Conservation (phyloP, 176 grass and related monocot genomes). For the Olyra latifolia region DNA sequence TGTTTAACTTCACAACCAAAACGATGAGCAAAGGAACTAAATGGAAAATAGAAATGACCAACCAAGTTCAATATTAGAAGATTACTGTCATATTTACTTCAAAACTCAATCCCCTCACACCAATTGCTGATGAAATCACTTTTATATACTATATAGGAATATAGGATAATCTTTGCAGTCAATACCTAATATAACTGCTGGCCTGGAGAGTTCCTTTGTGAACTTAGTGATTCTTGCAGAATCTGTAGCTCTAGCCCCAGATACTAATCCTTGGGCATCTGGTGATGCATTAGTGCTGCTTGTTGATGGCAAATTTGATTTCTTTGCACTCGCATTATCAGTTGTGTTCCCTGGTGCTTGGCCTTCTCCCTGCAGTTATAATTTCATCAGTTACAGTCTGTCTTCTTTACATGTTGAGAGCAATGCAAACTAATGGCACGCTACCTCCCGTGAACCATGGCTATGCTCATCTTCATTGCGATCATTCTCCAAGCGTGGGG, state of each 20-base stretch:
- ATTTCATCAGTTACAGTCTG: constrained; percentile 4
- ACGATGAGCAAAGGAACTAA: not conserved
- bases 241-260: constrained; percentile 93
- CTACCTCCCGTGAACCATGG: constrained; percentile 62
- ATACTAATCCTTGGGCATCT: constrained; percentile 77
- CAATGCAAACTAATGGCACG: constrained; percentile 7
- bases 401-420: not conserved
- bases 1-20: constrained; percentile 2
- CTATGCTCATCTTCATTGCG: constrained; percentile 49
- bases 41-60: not conserved
- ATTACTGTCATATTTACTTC: not conserved
- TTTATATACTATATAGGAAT: not conserved
- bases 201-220: constrained; percentile 77
- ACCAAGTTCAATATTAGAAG: not conserved
- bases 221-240: constrained; percentile 86
- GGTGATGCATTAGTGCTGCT: constrained; percentile 55
- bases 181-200: constrained; percentile 89
- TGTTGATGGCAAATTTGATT: constrained; percentile 52
- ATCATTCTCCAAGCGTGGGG: constrained; percentile 57
- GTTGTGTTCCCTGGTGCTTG: constrained; percentile 44
- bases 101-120: not conserved
- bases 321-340: constrained; percentile 46
- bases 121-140: not conserved
- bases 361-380: constrained; percentile 45
- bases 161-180: not conserved